These are phyloP conservation scores for Tausonia pullulans DNA, from an alignment of 1,284 basidiomycete species.

Conservation along the genomic window DNA sequence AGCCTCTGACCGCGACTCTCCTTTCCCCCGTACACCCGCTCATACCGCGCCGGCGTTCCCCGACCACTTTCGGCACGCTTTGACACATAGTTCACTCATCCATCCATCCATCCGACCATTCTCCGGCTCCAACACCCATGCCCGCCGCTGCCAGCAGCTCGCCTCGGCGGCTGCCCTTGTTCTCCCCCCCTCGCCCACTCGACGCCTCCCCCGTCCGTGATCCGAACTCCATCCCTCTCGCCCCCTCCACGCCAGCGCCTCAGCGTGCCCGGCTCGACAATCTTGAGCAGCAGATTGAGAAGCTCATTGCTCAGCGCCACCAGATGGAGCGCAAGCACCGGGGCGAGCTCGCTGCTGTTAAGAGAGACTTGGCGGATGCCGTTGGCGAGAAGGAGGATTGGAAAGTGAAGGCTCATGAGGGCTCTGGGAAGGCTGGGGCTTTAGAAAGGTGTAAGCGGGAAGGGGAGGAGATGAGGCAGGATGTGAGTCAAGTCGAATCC, in stretches of 20 bases:
- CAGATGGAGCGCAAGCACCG: slow-evolving; percentile 6
- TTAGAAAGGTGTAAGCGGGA: slow-evolving; percentile 1
- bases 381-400: slow-evolving; percentile 1
- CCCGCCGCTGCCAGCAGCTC: too few relatives aligned
- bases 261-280: slow-evolving; percentile 2
- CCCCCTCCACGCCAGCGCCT: slow-evolving; percentile 5
- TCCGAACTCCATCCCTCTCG: neutral
- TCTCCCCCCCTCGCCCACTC: slow-evolving; percentile 1
- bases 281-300: slow-evolving; percentile 6
- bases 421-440: too few relatives aligned
- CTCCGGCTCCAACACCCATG: too few relatives aligned
- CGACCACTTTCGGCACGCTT: too few relatives aligned
- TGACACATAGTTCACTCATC: too few relatives aligned
- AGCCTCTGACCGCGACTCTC: too few relatives aligned
- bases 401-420: neutral
- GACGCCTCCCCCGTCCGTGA: neutral
- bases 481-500: neutral
- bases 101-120: too few relatives aligned
- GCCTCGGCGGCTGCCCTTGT: too few relatives aligned
- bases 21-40: too few relatives aligned
- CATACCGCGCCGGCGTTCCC: too few relatives aligned
- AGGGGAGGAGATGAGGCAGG: slow-evolving; percentile 6
- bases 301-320: slow-evolving; percentile 4
- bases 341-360: slow-evolving; percentile 4
- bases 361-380: neutral